phyloP scores from a whole-genome alignment of 2,329 filamentous ascomycete species.

The Hypoxylon sp. region DNA sequence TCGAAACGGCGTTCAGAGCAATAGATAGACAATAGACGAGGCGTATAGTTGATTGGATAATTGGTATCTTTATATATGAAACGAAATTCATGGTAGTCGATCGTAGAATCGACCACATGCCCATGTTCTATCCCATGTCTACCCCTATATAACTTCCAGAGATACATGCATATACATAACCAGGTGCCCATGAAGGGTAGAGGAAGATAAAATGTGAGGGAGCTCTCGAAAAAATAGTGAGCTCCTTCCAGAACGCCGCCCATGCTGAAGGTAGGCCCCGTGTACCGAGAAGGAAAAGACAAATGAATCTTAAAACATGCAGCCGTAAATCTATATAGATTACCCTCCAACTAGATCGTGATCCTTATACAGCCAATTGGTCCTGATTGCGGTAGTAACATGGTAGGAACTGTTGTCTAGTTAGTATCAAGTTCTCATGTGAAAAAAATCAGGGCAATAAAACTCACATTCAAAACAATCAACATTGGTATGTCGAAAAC shows the following conservation, averaged over 20 bases:
- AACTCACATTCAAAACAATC: conserved; percentile 95
- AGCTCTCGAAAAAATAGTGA: too few relatives aligned
- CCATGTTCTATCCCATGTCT: conserved; percentile 40
- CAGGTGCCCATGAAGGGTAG: conserved; percentile 43
- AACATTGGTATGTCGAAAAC: conserved; percentile 99
- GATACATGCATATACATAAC: conserved; percentile 39
- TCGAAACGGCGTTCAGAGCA: conserved; percentile 14
- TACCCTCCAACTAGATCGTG: conserved; percentile 10
- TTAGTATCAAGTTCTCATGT: conserved; percentile 34
- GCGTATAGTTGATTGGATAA: too few relatives aligned
- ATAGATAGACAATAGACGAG: conserved; percentile 10
- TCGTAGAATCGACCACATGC: conserved; percentile 29
- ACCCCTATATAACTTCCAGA: conserved; percentile 24
- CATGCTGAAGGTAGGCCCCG: conserved; percentile 40
- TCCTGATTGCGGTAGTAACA: conserved; percentile 68
- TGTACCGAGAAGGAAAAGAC: conserved; percentile 6
- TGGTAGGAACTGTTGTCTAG: conserved; percentile 61
- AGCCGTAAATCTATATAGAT: conserved; percentile 5
- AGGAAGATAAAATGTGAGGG: conserved; percentile 40
- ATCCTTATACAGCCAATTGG: conserved; percentile 61
- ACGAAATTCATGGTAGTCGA: conserved; percentile 34
- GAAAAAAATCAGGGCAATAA: background rate
- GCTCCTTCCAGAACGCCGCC: conserved; percentile 47
- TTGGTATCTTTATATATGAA: conserved; percentile 20
- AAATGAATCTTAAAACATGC: conserved; percentile 20